Evolutionary conservation across 805 yeast species (phyloP), one percentile per base, ranked within the genome.

Genomic region (Sporopachydermia lactativora): DNA sequence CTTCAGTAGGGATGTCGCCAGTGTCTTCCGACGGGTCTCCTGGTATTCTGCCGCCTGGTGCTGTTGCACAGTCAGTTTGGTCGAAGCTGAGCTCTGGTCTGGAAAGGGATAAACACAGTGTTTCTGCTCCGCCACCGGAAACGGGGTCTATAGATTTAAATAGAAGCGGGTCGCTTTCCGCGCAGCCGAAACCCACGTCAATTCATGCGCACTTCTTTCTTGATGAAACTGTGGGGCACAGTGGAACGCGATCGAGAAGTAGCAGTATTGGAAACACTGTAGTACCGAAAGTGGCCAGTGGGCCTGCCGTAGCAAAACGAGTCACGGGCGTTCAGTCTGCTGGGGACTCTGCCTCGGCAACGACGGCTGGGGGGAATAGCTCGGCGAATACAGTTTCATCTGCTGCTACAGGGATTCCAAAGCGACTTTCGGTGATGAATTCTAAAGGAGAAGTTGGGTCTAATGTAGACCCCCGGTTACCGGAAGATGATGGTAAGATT

Each of bases 401-500:
- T 43, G 17, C 37, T 43, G 36, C 44, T 44, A 3, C 15, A 37
- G 18, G 36, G 19, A 16, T 37, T 40, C 15, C 39, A 44, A 13
- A 18, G 17, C 3, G 13, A 15, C 8, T 3, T 34, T 14, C 37
- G 24, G 19, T n/a, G 13, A 4, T 41, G 15, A 2, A 34, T 15
- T 11, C 41, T 14, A 35, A 40, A 31, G 34, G 40, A 16, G 69
- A 73, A 49, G 69, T 68, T 41, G 58, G 62, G 16, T 57, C 67
- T 8, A 73, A 73, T 48, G 61, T 73, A 37, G 88, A 81, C 51
- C 74, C 79, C 3, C 65, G 80, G 6, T 59, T 77, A 44, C 80
- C 81, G 3, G 73, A 80, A 57, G 94, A 85, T 54, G 96, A 86
- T 58, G 89, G 85, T 8, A 86, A 85, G 55, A 68, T 83, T 44